Percentiles rank a stretch among this genome's conserved stretches.
These are phyloP conservation scores for Scleromitrula shiraiana DNA, from an alignment of 2,329 filamentous ascomycete species.

Conservation along the genomic window DNA sequence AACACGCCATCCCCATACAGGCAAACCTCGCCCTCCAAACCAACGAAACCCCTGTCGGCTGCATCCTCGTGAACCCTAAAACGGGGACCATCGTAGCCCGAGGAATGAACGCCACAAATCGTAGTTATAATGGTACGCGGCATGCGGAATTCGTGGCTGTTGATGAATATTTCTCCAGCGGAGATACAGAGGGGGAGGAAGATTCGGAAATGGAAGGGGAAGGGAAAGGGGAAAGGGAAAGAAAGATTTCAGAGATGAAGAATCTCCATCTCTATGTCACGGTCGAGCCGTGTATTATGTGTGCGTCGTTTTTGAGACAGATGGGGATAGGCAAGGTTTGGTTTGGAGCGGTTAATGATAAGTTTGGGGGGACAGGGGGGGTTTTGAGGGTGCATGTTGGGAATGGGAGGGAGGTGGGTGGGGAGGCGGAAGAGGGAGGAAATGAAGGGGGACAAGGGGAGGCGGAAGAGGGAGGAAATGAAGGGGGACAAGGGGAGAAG, in stretches of 20 bases:
- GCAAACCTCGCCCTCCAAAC: conserved; percentile 75
- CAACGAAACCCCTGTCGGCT: conserved; percentile 94
- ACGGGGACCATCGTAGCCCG: conserved; percentile 61
- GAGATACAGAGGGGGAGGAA: background rate
- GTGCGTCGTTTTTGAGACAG: conserved; percentile 84
- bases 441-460: too few relatives aligned
- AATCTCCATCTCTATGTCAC: conserved; percentile 85
- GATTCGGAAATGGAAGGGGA: background rate
- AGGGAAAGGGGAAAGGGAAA: conserved; percentile 40
- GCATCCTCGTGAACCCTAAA: conserved; percentile 76
- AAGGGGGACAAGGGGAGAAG: background rate
- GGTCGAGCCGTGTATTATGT: conserved; percentile 98
- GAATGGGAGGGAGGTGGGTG: conserved; percentile 18
- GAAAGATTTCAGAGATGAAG: conserved; percentile 55
- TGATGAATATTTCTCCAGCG: conserved; percentile 45
- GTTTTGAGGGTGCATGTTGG: conserved; percentile 70
- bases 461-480: conserved; percentile 68
- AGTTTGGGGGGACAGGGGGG: conserved; percentile 92
- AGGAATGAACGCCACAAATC: conserved; percentile 96
- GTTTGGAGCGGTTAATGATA: conserved; percentile 92
- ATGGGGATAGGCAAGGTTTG: conserved; percentile 83
- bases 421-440: conserved; percentile 32
- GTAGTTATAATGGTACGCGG: conserved; percentile 81
- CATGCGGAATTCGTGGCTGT: conserved; percentile 95
- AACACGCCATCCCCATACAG: conserved; percentile 42